Evolutionary conservation across 257 asterid species (phyloP), one percentile per base, ranked within the genome.

Genomic region (Voacanga thouarsii): DNA sequence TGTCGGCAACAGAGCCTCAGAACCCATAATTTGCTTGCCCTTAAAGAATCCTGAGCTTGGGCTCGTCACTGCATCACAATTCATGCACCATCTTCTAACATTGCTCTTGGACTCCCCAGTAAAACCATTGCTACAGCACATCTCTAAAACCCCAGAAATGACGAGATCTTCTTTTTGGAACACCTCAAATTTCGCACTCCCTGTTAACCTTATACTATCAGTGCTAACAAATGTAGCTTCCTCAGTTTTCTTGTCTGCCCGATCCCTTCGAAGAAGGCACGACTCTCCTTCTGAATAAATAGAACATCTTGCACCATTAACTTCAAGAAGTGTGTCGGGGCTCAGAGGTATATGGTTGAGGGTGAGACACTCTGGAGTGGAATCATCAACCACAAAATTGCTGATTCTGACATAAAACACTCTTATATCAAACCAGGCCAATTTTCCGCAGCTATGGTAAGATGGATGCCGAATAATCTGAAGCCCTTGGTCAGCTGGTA

Each of bases 171-270:
- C 87, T 81, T 85, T 80, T 74, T 90, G 86, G 18, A 89, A 88
- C 30, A 91, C 98, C 87, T 90, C 96, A 67, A 95, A 91, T 63
- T 81, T 95, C 78, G 90, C 92, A 79, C 88, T 90, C 66, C 91
- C 93, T 0, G 95, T 91, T 68, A 90, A 78, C 74, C 93, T 88
- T 74, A 92, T 72, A 82, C 96, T 81, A 76, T 90, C 90, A 0
- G 99, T 95, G 85, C 96, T 86, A 28, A 95, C 96, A 86, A 90
- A 95, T 21, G 96, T 95, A 23, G 94, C 96, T 84, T 95, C 98
- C 76, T 95, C 96, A 0, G 97, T 88, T 91, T 86, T 89, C 90
- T 86, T 90, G 83, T 92, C 99, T 30, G 89, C 88, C 18, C 96
- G 79, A 19, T 91, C 96, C 60, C 96, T 87, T 60, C 98, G 82